phyloP scores from a whole-genome alignment of 2,329 filamentous ascomycete genomes.

The Rutstroemia sp. region DNA sequence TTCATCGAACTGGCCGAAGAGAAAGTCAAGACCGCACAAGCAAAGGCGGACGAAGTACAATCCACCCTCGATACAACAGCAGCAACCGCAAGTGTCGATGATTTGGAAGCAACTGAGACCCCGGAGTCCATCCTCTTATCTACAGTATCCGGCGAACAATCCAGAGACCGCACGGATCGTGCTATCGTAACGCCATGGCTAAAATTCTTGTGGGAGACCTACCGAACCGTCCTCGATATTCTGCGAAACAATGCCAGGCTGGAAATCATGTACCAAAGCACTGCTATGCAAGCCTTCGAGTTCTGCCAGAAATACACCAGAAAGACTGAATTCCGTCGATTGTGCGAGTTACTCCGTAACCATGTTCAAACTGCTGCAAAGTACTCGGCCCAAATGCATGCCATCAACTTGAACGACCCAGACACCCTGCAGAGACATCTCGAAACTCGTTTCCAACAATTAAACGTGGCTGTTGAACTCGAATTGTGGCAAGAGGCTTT shows the following conservation, averaged over 20 bases:
- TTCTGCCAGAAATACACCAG: constrained; percentile 97
- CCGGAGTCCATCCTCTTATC: constrained; percentile 96
- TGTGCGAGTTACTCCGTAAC: constrained; percentile 96
- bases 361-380: constrained; percentile 99
- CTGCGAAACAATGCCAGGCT: constrained; percentile 97
- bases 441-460: constrained; percentile 95
- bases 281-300: constrained; percentile 95
- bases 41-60: constrained; percentile 93
- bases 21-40: constrained; percentile 92
- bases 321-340: constrained; percentile 98
- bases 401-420: constrained; percentile 96
- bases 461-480: constrained; percentile 95
- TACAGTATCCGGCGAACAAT: constrained; percentile 96
- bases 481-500: constrained; percentile 99
- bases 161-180: constrained; percentile 91
- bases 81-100: constrained; percentile 72
- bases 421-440: constrained; percentile 96
- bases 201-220: constrained; percentile 99
- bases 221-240: constrained; percentile 96
- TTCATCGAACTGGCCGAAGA: constrained; percentile 96
- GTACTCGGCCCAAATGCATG: constrained; percentile 98
- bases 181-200: constrained; percentile 98
- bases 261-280: constrained; percentile 97
- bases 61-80: constrained; percentile 71
- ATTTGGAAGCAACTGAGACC: constrained; percentile 94